Conservation (phyloP, 192 early-diverging fungal genomes). For the Entomortierella lignicola region DNA sequence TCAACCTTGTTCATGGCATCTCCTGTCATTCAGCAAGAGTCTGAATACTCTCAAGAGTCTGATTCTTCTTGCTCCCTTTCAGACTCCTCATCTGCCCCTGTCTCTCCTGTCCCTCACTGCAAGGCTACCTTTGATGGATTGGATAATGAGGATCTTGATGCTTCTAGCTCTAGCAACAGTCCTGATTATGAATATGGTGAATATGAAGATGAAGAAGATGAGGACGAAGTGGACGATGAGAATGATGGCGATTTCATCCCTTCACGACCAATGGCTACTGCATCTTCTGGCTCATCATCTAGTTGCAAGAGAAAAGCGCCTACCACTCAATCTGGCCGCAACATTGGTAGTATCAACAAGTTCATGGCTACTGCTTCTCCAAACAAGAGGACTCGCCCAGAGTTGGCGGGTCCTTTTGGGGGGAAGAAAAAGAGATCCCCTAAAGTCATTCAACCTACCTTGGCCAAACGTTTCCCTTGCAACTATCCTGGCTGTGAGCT, state of each 20-base stretch:
- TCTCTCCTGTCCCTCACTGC: background rate
- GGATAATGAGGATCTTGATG: background rate
- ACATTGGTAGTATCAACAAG: background rate
- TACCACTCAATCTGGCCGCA: background rate
- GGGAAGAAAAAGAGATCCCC: constrained; percentile 20
- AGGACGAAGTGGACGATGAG: background rate
- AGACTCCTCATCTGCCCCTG: background rate
- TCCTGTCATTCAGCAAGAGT: background rate
- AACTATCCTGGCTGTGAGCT: constrained; percentile 57
- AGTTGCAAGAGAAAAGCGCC: constrained; percentile 24
- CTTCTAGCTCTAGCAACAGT: too few species aligned
- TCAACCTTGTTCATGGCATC: constrained; percentile 17
- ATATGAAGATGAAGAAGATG: background rate
- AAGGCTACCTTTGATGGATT: background rate
- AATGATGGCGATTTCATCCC: constrained; percentile 25
- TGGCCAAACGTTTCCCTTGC: constrained; percentile 60
- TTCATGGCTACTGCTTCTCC: background rate
- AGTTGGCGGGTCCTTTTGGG: constrained; percentile 39
- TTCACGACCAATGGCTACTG: constrained; percentile 15
- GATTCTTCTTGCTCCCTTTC: background rate
- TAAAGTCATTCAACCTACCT: background rate
- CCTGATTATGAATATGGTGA: background rate
- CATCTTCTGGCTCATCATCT: background rate
- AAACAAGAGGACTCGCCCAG: constrained; percentile 44
- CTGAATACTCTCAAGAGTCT: background rate